Evolutionary conservation across 1,284 basidiomycete genomes (phyloP), one percentile per base, ranked within the genome.

Genomic region (Austroboletus novae-zelandiae): DNA sequence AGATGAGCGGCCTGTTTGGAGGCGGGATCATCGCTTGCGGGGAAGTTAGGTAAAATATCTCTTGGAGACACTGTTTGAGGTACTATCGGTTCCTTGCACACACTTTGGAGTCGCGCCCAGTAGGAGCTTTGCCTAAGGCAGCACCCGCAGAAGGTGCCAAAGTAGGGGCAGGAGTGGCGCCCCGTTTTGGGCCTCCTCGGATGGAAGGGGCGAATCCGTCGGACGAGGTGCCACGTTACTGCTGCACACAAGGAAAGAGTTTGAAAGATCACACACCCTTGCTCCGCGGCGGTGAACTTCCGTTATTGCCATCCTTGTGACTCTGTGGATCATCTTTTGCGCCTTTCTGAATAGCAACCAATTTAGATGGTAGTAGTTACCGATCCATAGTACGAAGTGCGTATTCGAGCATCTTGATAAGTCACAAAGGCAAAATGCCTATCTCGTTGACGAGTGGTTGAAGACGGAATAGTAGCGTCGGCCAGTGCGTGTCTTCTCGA

Each of bases 351-450:
- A 81, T 71, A 23, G 77, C 64, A 36, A 78, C 76, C 27, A 82
- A 71, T 66, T 90, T 89, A 48, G 81, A 72, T 10, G 82, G 55
- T 43, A 56, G 50, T 46, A 70, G 83, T 65, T 61, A 94, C 91
- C 94, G 86, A 75, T 98, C 95, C 75, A 96, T 88, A 44, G n/a
- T n/a, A n/a, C 94, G 84, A 48, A 96, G 76, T 36, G 93, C 93
- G 70, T 93, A 98, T 72, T 99, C 96, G 47, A 99, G 84, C 96
- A 99, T 98, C 81, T 97, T 98, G 62, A 98, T 97, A 50, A 97
- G 85, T 50, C 95, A 83, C 80, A 96, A n/a, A n/a, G n/a, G n/a
- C n/a, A n/a, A n/a, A n/a, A n/a, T n/a, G n/a, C n/a, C n/a, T n/a
- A n/a, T n/a, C n/a, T n/a, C n/a, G n/a, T n/a, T n/a, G n/a, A n/a